Conservation (phyloP, 768 basidiomycete genomes). For the Galerina sulciceps region DNA sequence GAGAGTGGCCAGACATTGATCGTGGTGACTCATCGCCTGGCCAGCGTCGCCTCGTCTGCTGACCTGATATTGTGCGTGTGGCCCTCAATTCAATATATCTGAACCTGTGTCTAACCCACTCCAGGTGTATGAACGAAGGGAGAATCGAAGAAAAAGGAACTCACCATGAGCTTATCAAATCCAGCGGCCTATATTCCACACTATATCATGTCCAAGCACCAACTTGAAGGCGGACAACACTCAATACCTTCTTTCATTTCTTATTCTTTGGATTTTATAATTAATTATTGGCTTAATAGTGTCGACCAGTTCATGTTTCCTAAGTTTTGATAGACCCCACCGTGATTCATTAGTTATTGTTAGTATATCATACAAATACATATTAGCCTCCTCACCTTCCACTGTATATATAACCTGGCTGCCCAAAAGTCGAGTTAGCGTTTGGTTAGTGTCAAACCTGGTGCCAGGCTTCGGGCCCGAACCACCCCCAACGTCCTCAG, state of each 20-base stretch:
- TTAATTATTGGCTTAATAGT: no score
- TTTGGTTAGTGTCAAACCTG: no score
- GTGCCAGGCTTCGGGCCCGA: no score
- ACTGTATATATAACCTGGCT: no score
- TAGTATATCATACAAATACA: no score
- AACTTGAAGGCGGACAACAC: neutral
- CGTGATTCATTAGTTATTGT: no score
- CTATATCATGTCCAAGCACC: conserved; percentile 35
- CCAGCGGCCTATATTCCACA: conserved; percentile 32
- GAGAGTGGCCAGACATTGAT: conserved; percentile 51
- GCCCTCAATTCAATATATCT: neutral
- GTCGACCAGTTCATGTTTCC: no score
- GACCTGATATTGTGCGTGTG: conserved; percentile 53
- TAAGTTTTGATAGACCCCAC: no score
- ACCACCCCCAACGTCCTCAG: no score
- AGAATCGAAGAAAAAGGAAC: conserved; percentile 35
- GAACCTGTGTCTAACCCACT: neutral
- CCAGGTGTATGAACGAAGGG: conserved; percentile 44
- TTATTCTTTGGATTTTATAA: neutral
- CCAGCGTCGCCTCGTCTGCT: conserved; percentile 43
- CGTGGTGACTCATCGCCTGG: conserved; percentile 52
- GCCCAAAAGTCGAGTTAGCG: no score
- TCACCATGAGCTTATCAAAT: conserved; percentile 35
- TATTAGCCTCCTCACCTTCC: no score
- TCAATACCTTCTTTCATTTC: neutral